A percentile compares a stretch with the other conserved stretches of the same genome.
phyloP scores from a whole-genome alignment of 2,329 filamentous ascomycete species.

The Colletotrichum lini region DNA sequence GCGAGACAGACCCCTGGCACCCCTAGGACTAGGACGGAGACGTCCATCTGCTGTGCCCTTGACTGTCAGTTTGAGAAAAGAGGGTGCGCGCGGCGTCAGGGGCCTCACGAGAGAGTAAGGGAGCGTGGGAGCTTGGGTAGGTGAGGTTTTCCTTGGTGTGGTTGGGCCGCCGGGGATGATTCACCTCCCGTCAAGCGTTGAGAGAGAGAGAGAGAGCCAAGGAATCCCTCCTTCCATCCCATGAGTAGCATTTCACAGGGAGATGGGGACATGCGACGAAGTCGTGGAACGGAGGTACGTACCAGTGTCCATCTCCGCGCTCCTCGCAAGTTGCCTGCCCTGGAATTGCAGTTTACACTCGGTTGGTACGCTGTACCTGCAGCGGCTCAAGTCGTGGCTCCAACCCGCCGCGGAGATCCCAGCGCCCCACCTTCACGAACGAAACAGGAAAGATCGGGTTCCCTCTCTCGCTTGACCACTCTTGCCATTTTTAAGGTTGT shows the following conservation, averaged over 20 bases:
- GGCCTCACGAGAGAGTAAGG: neutral
- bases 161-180: neutral
- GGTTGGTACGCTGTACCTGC: slow-evolving; percentile 33
- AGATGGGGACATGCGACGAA: neutral
- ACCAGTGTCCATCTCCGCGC: neutral
- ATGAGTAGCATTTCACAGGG: neutral
- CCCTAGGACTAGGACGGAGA: neutral
- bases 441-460: slow-evolving; percentile 10
- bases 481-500: slow-evolving; percentile 38
- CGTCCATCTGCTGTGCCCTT: slow-evolving; percentile 3
- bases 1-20: slow-evolving; percentile 2
- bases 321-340: neutral
- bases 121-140: neutral
- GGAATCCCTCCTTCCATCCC: neutral
- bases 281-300: neutral
- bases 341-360: slow-evolving; percentile 6
- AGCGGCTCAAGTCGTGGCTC: slow-evolving; percentile 19
- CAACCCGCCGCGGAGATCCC: slow-evolving; percentile 21
- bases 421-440: slow-evolving; percentile 1
- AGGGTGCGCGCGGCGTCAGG: slow-evolving; percentile 1
- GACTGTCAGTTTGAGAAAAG: slow-evolving; percentile 32
- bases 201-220: neutral
- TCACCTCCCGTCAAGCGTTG: slow-evolving; percentile 14
- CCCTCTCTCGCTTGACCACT: slow-evolving; percentile 10
- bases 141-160: slow-evolving; percentile 6